These are phyloP conservation scores for Exidia glandulosa DNA, from an alignment of 768 basidiomycete species.

Conservation along the genomic window DNA sequence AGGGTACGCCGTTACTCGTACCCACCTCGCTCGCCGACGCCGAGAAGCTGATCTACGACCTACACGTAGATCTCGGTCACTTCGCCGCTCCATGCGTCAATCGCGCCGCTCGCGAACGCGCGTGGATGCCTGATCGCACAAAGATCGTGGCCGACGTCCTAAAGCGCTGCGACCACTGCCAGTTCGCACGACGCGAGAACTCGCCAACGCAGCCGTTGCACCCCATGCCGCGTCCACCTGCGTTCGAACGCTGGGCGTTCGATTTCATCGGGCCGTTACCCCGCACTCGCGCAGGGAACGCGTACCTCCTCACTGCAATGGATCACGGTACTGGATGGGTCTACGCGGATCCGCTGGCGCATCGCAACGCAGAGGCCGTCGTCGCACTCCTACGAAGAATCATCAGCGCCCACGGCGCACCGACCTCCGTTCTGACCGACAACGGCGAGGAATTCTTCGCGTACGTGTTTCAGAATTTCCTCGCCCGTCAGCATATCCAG, in stretches of 20 bases:
- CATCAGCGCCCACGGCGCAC: slow-evolving; percentile 8
- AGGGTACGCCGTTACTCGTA: no score
- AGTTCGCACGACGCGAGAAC: slow-evolving; percentile 10
- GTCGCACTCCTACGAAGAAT: slow-evolving; percentile 3
- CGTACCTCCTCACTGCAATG: slow-evolving; percentile 13
- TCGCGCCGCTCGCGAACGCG: slow-evolving; percentile 4
- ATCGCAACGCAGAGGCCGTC: no score
- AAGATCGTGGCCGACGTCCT: slow-evolving; percentile 7
- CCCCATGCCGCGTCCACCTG: slow-evolving; percentile 11
- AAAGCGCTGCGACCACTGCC: slow-evolving; percentile 11
- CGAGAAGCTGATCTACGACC: no score
- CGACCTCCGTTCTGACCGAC: slow-evolving; percentile 10
- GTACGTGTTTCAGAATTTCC: slow-evolving; percentile 6
- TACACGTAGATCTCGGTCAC: slow-evolving; percentile 11
- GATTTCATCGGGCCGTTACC: slow-evolving; percentile 12
- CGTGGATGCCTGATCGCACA: background rate
- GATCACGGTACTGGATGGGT: no score
- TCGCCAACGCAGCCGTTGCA: slow-evolving; percentile 8
- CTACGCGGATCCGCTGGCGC: no score
- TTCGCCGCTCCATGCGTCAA: slow-evolving; percentile 10
- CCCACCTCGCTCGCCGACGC: no score
- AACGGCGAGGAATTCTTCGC: slow-evolving; percentile 14
- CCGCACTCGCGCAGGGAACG: slow-evolving; percentile 7
- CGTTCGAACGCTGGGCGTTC: slow-evolving; percentile 11
- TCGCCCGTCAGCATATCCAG: slow-evolving; percentile 6